Base-by-base conservation (phyloP, 495 filamentous ascomycete genomes). In the Trichoderma gamsii region DNA sequence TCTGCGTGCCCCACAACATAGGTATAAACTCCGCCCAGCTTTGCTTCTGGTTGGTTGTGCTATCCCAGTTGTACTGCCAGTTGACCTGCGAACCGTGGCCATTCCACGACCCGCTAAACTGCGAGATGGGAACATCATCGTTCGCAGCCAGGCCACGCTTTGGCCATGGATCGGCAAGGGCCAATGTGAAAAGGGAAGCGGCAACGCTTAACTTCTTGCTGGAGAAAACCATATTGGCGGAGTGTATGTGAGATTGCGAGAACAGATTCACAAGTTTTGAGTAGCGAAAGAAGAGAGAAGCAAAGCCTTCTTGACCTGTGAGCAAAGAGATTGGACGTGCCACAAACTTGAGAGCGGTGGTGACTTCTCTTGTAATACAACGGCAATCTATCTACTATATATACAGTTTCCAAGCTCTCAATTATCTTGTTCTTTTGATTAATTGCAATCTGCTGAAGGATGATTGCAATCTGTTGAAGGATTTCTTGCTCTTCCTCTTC, bases 31-130 rank as follows among this genome's bases (percentile, higher is more conserved):
- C 66, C 3, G 25, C 27, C 41, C 41, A 67, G 25, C 12, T 32
- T 23, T 52, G 13, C 23, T 67, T 67, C 23, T 67, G 66, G n/a
- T 0, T 4, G 15, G 66, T 67, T 29, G 66, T 56, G 46, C 66
- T 67, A 25, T 52, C 66, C 66, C 66, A 67, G 66, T 67, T 67
- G 25, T 67, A 67, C n/a, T 52, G 41, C 66, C 66, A 67, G 66
- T 52, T 67, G 18, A 67, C 66, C 66, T 67, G 66, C 41, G 43
- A 52, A 21, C 44, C 21, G 27, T 56, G 18, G 8, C 66, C 66
- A 44, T 67, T 29, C 2, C n/a, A 67, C 46, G 41, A 21, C 12
- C 66, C 66, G 46, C 66, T 25, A 32, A 67, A 67, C 66, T 67
- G 44, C 44, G 6, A 16, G 25, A 67, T 52, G 46, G 66, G 66